A percentile compares a stretch with the other conserved stretches of the same genome.
Evolutionary conservation across 495 filamentous ascomycete genomes (phyloP).

Genomic region (Lepidopterella palustris): DNA sequence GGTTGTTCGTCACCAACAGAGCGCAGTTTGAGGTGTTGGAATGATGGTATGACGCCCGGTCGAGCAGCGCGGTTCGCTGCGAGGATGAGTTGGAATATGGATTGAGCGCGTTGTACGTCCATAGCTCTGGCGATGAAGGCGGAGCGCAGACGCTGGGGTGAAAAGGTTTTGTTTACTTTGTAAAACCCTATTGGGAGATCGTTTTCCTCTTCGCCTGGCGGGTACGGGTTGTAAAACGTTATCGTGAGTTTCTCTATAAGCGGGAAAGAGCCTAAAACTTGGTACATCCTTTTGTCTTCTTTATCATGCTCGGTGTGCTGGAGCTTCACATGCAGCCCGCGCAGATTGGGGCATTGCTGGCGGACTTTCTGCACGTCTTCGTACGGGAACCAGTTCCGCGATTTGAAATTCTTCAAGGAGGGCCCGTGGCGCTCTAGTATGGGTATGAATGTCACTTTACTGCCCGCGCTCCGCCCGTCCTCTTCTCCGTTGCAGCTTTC

Average conservation of each 20-base stretch:
- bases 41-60: not conserved
- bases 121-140: not conserved
- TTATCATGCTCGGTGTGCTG: not conserved
- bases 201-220: not conserved
- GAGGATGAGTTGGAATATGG: constrained; percentile 3
- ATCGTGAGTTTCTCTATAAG: not conserved
- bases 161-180: not conserved
- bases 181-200: too few relatives aligned
- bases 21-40: not conserved
- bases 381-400: not conserved
- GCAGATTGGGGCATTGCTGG: not conserved
- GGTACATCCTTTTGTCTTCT: not conserved
- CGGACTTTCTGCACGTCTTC: not conserved
- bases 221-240: not conserved
- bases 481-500: too few relatives aligned
- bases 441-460: not conserved
- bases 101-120: constrained; percentile 1
- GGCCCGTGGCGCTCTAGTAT: not conserved
- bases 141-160: not conserved
- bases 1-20: not conserved
- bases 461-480: not conserved
- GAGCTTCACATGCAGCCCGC: not conserved
- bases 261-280: not conserved
- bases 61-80: not conserved
- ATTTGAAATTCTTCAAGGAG: not conserved